Conservation (phyloP, 2,329 filamentous ascomycete genomes). For the Neobulgaria alba region DNA sequence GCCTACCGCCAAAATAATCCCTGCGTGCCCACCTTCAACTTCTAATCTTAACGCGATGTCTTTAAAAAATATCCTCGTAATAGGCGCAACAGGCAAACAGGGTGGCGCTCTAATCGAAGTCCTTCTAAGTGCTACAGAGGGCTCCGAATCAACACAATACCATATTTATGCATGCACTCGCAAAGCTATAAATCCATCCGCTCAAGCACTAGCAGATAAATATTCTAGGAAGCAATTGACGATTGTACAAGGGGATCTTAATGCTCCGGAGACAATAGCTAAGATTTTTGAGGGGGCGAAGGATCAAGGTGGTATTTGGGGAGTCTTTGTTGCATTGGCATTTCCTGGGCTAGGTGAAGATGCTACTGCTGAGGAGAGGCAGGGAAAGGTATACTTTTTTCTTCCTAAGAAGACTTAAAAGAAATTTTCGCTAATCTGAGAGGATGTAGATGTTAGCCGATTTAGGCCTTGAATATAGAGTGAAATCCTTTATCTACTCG, state of each 20-base stretch:
- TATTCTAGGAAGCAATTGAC: too few species aligned
- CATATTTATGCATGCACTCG: neutral
- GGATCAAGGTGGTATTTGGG: conserved; percentile 37
- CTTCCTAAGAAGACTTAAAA: neutral
- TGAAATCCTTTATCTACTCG: conserved; percentile 53
- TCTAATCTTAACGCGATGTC: neutral
- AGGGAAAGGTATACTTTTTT: conserved; percentile 35
- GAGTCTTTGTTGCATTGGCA: conserved; percentile 36
- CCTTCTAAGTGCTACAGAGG: too few species aligned
- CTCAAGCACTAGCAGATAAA: too few species aligned
- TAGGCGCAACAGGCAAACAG: neutral
- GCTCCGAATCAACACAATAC: neutral
- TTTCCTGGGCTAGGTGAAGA: conserved; percentile 15
- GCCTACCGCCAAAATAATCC: too few species aligned
- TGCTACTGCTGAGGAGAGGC: conserved; percentile 38
- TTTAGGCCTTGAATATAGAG: conserved; percentile 21
- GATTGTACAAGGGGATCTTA: conserved; percentile 46
- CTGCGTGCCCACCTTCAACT: neutral
- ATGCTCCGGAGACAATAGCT: conserved; percentile 34
- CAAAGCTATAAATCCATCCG: too few species aligned
- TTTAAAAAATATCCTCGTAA: neutral
- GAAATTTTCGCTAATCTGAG: too few species aligned
- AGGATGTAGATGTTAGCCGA: conserved; percentile 10
- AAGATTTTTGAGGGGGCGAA: conserved; percentile 29
- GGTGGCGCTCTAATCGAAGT: neutral